Evolutionary conservation across 2,329 filamentous ascomycete species (phyloP), one percentile per base, ranked within the genome.

Genomic region (Xylariaceae sp.): DNA sequence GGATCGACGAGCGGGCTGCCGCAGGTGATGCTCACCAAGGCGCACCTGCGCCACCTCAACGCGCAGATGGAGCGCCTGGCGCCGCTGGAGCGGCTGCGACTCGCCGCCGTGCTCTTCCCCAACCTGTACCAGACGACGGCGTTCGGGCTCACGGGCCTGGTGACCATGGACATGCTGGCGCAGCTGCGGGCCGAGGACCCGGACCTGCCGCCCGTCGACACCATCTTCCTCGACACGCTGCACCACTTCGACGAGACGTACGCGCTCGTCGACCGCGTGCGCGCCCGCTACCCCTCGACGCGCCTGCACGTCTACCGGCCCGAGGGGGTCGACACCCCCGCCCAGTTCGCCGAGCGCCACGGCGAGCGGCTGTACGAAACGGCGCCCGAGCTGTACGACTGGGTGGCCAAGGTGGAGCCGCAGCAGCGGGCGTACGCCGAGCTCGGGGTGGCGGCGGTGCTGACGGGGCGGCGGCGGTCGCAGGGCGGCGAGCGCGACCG

Each of bases 391-490:
- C 75, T 90, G 53, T 98, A 98, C 64, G 92, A 98, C 71, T 96
- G 86, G 72, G 72, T 92, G 43, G 92, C 89, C 65, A 98, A 98
- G 70, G 92, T 98, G 31, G 92, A 98, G 69, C 92, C 92, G 12
- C 86, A 89, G 35, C 81, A 94, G 64, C 80, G 92, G 41, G 87
- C 92, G 5, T 96, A 95, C 63, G 70, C 80, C 13, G 83, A 94
- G 44, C 75, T 96, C 38, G 77, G 83, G 51, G 89, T 96, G 36
- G 82, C 83, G 37, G 92, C 92, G 33, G 85, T 96, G 33, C 71
- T 98, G 45, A 98, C 92, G 29, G 92, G 92, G 33, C 86, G 92
- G 38, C 78, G 92, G 42, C 79, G 86, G 47, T 93, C 86, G 43
- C 92, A 98, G 64, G 92, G 92, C 42, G 90, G 88, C 44, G 87